A percentile compares a stretch with the other conserved stretches of the same genome.
These are phyloP conservation scores for Schwanniomyces occidentalis DNA, from an alignment of 805 yeast species.

Conservation along the genomic window DNA sequence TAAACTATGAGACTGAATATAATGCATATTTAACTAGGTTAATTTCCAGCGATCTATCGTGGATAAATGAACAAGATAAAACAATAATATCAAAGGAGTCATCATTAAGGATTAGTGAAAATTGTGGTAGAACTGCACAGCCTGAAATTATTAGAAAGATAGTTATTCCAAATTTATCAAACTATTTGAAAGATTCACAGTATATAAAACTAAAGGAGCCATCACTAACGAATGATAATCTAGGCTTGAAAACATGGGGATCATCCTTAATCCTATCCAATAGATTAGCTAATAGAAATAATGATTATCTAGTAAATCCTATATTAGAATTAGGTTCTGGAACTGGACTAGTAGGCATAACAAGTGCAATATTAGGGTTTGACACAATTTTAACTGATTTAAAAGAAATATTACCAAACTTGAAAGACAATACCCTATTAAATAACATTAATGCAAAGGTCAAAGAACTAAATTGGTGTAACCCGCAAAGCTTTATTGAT, in stretches of 20 bases:
- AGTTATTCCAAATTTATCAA: conserved; percentile 38
- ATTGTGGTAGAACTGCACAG: conserved; percentile 81
- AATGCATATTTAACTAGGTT: conserved; percentile 51
- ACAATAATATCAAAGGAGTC: conserved; percentile 54
- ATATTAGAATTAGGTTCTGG: conserved; percentile 90
- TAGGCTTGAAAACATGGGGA: conserved; percentile 97
- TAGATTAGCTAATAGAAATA: conserved; percentile 38
- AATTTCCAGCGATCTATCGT: conserved; percentile 47
- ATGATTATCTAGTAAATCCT: conserved; percentile 20
- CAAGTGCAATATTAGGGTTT: conserved; percentile 55
- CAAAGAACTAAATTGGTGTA: conserved; percentile 75
- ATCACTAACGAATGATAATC: conserved; percentile 77
- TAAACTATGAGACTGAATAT: conserved; percentile 32
- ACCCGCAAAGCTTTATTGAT: conserved; percentile 45
- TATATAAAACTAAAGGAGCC: conserved; percentile 66
- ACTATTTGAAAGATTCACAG: conserved; percentile 15
- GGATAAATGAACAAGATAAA: conserved; percentile 41
- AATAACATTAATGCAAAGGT: conserved; percentile 45
- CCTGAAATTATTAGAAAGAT: conserved; percentile 70
- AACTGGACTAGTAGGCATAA: conserved; percentile 87
- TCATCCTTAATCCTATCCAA: conserved; percentile 72
- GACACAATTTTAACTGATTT: conserved; percentile 68
- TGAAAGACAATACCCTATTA: conserved; percentile 55
- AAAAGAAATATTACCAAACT: conserved; percentile 71
- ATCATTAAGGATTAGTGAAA: conserved; percentile 69